Conservation (phyloP, 1,284 basidiomycete species). For the Ceratobasidium theobromae region DNA sequence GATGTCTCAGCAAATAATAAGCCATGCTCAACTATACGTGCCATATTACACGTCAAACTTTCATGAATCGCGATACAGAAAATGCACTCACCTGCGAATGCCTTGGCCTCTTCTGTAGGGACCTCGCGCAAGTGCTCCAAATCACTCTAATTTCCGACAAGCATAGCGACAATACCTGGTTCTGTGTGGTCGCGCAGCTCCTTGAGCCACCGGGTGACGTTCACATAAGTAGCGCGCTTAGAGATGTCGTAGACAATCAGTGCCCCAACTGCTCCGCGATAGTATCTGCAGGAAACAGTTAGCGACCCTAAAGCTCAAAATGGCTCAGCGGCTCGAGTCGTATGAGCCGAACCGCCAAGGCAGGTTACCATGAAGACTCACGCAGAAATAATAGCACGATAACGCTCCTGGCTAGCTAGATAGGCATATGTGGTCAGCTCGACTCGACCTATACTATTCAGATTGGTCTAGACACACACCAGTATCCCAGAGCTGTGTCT, state of each 20-base stretch:
- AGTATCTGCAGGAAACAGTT: conserved; percentile 66
- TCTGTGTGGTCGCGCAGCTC: conserved; percentile 94
- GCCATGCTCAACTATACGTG: conserved; percentile 65
- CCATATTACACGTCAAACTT: conserved; percentile 39
- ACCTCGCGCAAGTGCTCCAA: conserved; percentile 62
- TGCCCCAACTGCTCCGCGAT: conserved; percentile 95
- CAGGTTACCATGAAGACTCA: conserved; percentile 47
- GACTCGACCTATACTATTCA: neutral
- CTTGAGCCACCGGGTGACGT: conserved; percentile 97
- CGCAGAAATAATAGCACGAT: conserved; percentile 98
- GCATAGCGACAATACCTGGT: conserved; percentile 92
- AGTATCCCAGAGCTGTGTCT: conserved; percentile 99
- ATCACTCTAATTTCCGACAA: conserved; percentile 67
- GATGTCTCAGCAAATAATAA: conserved; percentile 98
- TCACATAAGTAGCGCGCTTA: conserved; percentile 94
- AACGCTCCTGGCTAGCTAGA: conserved; percentile 95
- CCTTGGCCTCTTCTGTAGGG: conserved; percentile 73
- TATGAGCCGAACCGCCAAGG: neutral
- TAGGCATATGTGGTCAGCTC: neutral
- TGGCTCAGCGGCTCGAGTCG: neutral
- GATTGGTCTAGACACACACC: conserved; percentile 51
- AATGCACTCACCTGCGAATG: conserved; percentile 68
- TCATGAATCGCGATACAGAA: neutral
- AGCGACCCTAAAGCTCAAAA: neutral
- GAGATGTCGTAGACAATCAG: conserved; percentile 92